Evolutionary conservation across 805 yeast species (phyloP).

Genomic region (Suhomyces tanzawaensis): DNA sequence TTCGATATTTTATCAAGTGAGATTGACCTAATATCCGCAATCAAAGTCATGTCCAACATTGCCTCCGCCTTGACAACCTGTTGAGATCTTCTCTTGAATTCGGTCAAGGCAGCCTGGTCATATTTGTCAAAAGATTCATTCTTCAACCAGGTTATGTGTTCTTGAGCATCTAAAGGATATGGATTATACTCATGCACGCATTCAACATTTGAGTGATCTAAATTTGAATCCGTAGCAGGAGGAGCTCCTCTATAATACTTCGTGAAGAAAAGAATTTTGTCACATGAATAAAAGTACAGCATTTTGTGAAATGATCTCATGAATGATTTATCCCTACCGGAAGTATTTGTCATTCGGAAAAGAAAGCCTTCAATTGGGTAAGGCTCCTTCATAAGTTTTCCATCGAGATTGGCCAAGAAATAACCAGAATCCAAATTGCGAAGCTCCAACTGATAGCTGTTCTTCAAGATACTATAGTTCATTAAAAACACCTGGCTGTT

Average conservation of each 20-base stretch:
- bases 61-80: constrained; percentile 58
- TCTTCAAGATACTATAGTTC: constrained; percentile 31
- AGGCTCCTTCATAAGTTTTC: constrained; percentile 49
- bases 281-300: constrained; percentile 62
- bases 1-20: constrained; percentile 17
- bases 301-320: constrained; percentile 48
- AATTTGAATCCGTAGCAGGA: constrained; percentile 44
- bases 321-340: constrained; percentile 40
- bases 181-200: constrained; percentile 49
- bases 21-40: constrained; percentile 39
- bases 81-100: constrained; percentile 59
- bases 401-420: constrained; percentile 23
- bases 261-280: constrained; percentile 59
- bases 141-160: constrained; percentile 64
- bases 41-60: constrained; percentile 56
- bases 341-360: constrained; percentile 49
- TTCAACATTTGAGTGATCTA: not conserved
- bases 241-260: constrained; percentile 58
- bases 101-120: constrained; percentile 62
- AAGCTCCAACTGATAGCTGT: constrained; percentile 55
- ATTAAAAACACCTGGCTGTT: constrained; percentile 28
- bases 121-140: constrained; percentile 41
- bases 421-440: constrained; percentile 43
- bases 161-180: constrained; percentile 47
- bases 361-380: constrained; percentile 80